Percentiles rank a stretch among this genome's conserved stretches.
Conservation (phyloP, 176 grass and related monocot genomes). For the Rhynchospora tenuis region DNA sequence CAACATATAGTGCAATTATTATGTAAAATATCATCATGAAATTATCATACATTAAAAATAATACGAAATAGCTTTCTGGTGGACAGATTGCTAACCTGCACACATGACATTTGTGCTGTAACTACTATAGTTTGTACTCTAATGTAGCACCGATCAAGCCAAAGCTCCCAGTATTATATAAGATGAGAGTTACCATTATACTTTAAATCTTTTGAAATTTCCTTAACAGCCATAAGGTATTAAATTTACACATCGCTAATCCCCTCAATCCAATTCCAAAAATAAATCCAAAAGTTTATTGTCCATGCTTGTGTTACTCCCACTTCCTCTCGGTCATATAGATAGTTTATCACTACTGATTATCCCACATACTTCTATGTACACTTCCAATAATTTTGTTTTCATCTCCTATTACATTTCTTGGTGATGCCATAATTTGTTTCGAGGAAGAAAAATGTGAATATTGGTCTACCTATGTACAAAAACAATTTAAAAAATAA, state of each 20-base stretch:
- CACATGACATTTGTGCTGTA: neutral
- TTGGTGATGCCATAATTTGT: neutral
- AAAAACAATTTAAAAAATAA: conserved; percentile 48
- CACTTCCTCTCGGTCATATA: neutral
- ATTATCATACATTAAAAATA: neutral
- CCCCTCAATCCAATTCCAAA: neutral
- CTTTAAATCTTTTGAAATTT: neutral
- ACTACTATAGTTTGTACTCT: neutral
- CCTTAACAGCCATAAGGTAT: neutral
- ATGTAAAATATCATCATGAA: neutral
- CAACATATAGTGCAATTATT: neutral
- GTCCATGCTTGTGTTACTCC: neutral
- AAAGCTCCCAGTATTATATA: neutral
- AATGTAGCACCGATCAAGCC: neutral
- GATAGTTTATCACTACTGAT: neutral
- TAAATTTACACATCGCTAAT: neutral
- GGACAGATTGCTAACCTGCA: neutral
- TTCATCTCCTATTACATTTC: neutral
- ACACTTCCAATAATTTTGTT: neutral
- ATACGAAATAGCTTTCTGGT: neutral
- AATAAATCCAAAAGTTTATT: neutral
- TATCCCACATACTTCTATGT: neutral
- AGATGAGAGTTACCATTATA: neutral
- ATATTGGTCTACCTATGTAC: conserved; percentile 28
- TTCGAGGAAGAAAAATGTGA: neutral